Evolutionary conservation across 345 rosid genomes (phyloP), one percentile per base, ranked within the genome.

Genomic region (Sonneratia alba): DNA sequence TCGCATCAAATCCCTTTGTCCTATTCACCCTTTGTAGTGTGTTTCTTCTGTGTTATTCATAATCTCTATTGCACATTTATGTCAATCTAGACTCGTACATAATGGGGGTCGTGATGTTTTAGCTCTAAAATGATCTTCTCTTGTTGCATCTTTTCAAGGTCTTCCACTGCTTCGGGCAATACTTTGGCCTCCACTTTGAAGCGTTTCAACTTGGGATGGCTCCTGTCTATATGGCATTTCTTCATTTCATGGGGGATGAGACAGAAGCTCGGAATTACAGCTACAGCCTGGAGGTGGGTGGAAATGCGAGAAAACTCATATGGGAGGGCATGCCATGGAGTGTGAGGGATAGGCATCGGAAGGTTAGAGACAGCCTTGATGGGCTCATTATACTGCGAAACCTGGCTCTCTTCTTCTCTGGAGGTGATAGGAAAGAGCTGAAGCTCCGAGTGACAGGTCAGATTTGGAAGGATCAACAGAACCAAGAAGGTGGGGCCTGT

Each of bases 161-260:
- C 36, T 91, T 91, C 78, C 88, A 94, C 75, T 91, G 97, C 82
- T 91, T 89, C 70, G 98, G 96, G 59, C 96, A 90, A 82, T 87
- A 91, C 82, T 94, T 91, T 81, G 91, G 98, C 77, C 91, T 91
- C n/a, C 98, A 94, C 76, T 91, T 94, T 75, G 97, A 90, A 79
- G 98, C 97, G 42, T 94, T 94, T 81, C 98, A 94, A 87, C 91
- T 94, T 10, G 93, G 96, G 12, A 85, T 91, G 93, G 98, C 93
- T 69, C 97, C 98, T 57, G 98, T 90, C n/a, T 90, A 90, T 80
- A 92, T 92, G 97, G 93, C 98, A 18, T 93, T 93, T 74, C 88
- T 93, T 45, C 88, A 97, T 38, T 38, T 90, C 85, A 87, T 91
- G 95, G 98, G 98, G 1, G 97, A 94, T 66, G 97, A 91, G 69